Conservation (phyloP, 495 filamentous ascomycete genomes). For the Filosporella fistucella region DNA sequence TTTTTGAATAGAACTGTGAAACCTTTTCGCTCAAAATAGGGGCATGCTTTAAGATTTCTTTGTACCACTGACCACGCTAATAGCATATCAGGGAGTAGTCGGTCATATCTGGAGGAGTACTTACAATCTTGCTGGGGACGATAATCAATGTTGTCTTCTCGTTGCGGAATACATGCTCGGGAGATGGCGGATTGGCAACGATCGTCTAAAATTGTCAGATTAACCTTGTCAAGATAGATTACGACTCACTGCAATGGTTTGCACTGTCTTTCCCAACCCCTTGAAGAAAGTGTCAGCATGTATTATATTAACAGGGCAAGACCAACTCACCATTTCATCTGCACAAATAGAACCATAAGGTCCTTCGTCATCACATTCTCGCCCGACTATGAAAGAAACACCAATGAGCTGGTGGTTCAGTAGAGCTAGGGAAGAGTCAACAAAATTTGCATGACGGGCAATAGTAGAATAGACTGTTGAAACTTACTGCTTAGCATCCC, state of each 20-base stretch:
- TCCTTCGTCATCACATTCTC: conserved; percentile 34
- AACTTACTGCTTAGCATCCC: conserved; percentile 33
- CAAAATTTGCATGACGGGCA: too few relatives aligned
- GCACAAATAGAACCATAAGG: conserved; percentile 49
- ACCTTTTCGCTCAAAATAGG: neutral
- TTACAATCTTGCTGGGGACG: conserved; percentile 30
- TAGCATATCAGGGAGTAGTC: conserved; percentile 19
- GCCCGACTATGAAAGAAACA: conserved; percentile 46
- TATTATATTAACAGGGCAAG: neutral
- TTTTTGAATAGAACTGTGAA: neutral
- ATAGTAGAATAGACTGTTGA: conserved; percentile 23
- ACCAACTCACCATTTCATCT: conserved; percentile 44
- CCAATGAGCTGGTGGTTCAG: conserved; percentile 46
- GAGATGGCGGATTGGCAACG: conserved; percentile 30
- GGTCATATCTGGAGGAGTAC: neutral
- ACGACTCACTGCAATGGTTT: conserved; percentile 32
- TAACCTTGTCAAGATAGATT: neutral
- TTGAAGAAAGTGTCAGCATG: neutral
- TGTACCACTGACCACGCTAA: conserved; percentile 48
- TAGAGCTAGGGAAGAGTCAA: conserved; percentile 4
- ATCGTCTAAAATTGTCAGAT: conserved; percentile 30
- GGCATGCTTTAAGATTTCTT: conserved; percentile 35
- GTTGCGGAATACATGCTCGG: neutral
- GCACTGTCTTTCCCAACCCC: conserved; percentile 57
- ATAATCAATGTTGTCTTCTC: conserved; percentile 38